A percentile compares a stretch with the other conserved stretches of the same genome.
Conservation (phyloP, 331 rosid genomes). For the Malus hybrid region DNA sequence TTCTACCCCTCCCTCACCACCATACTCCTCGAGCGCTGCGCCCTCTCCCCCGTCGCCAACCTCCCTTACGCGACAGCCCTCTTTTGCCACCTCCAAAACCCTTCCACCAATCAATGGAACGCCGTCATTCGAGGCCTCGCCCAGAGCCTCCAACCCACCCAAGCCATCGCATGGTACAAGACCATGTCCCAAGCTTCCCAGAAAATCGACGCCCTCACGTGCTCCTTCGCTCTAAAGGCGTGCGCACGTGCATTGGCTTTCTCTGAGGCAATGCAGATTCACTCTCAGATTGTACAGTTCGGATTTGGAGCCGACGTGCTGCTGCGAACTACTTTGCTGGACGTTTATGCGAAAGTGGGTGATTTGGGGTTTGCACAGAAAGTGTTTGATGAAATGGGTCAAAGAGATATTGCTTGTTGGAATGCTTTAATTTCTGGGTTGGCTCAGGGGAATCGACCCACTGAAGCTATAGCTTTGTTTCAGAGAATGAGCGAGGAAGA, state of each 20-base stretch:
- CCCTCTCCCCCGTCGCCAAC: slow-evolving; percentile 51
- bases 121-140: slow-evolving; percentile 77
- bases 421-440: slow-evolving; percentile 72
- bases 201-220: slow-evolving; percentile 59
- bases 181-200: slow-evolving; percentile 32
- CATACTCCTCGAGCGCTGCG: slow-evolving; percentile 60
- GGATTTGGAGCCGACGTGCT: slow-evolving; percentile 52
- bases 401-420: slow-evolving; percentile 67
- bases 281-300: slow-evolving; percentile 50
- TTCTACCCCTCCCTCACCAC: slow-evolving; percentile 46
- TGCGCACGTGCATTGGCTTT: slow-evolving; percentile 75
- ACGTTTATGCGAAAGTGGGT: slow-evolving; percentile 60
- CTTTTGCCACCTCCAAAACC: slow-evolving; percentile 42
- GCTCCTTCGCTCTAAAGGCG: slow-evolving; percentile 71
- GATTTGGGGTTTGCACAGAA: slow-evolving; percentile 41
- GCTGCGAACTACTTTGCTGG: slow-evolving; percentile 64
- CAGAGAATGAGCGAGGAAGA: slow-evolving; percentile 53
- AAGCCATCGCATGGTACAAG: slow-evolving; percentile 53
- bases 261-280: slow-evolving; percentile 52
- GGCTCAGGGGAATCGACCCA: slow-evolving; percentile 71
- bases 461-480: slow-evolving; percentile 56
- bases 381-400: slow-evolving; percentile 64
- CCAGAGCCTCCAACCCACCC: slow-evolving; percentile 48
- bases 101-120: slow-evolving; percentile 77
- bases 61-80: slow-evolving; percentile 43